Conservation (phyloP, 331 rosid genomes). For the Acacia concinna region DNA sequence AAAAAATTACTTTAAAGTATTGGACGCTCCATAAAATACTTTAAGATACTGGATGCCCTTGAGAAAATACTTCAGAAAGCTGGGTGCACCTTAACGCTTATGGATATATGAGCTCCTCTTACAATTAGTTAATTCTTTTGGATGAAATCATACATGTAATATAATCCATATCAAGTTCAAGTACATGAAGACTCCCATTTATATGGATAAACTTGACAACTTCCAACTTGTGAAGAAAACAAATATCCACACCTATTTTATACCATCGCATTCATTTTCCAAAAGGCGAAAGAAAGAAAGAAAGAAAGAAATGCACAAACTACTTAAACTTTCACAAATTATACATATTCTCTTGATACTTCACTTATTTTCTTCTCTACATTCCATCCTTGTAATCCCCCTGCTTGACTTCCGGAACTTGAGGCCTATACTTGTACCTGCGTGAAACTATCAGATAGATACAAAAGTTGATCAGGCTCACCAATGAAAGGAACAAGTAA, state of each 20-base stretch:
- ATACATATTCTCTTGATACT: not conserved
- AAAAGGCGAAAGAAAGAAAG: not conserved
- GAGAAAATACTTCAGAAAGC: too few species aligned
- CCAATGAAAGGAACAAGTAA: conserved; percentile 67
- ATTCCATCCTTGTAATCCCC: conserved; percentile 25
- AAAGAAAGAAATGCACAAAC: not conserved
- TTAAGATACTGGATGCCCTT: too few species aligned
- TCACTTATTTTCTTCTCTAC: not conserved
- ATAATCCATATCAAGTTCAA: not conserved
- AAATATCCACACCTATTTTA: not conserved
- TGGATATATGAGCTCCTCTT: not conserved
- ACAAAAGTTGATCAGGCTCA: conserved; percentile 70
- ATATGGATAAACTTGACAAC: not conserved
- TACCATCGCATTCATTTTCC: not conserved
- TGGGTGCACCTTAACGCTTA: too few species aligned
- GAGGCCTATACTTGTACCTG: conserved; percentile 74
- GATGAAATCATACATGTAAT: not conserved
- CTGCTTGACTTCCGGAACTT: conserved; percentile 16
- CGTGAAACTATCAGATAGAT: conserved; percentile 59
- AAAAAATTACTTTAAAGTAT: too few species aligned
- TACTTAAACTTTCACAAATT: not conserved
- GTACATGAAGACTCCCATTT: not conserved
- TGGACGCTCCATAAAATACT: too few species aligned
- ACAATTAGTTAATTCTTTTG: not conserved
- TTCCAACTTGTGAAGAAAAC: conserved; percentile 16